These are phyloP conservation scores for Amaranthus cruentus DNA, from an alignment of 148 eudicot species.

Conservation along the genomic window DNA sequence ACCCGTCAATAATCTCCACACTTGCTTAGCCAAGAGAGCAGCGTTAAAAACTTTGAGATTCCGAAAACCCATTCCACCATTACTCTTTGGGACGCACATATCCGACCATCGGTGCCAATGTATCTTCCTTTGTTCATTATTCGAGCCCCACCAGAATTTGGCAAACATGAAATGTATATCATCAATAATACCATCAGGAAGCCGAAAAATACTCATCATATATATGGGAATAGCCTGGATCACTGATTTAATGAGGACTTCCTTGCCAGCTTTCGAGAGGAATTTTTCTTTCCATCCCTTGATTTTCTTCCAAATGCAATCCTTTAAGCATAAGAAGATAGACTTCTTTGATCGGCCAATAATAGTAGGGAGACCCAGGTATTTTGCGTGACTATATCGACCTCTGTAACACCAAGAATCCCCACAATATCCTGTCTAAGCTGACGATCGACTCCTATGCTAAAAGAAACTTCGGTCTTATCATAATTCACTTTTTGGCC, in stretches of 20 bases:
- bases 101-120: background rate
- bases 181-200: no score
- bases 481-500: no score
- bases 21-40: background rate
- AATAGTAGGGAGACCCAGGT: background rate
- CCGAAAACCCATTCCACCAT: background rate
- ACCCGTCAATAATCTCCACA: background rate
- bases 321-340: background rate
- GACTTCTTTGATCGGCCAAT: background rate
- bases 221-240: no score
- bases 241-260: no score
- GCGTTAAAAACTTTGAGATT: background rate
- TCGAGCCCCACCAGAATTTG: background rate
- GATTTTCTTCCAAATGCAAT: no score
- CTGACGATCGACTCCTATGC: no score
- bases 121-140: background rate
- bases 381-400: background rate
- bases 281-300: no score
- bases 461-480: no score
- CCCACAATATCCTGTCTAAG: background rate
- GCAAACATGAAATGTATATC: background rate
- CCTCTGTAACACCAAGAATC: background rate
- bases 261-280: no score
- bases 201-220: no score
- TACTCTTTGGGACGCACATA: background rate